These are phyloP conservation scores for Wickerhamiella parazyma DNA, from an alignment of 805 yeast genomes.

Conservation along the genomic window DNA sequence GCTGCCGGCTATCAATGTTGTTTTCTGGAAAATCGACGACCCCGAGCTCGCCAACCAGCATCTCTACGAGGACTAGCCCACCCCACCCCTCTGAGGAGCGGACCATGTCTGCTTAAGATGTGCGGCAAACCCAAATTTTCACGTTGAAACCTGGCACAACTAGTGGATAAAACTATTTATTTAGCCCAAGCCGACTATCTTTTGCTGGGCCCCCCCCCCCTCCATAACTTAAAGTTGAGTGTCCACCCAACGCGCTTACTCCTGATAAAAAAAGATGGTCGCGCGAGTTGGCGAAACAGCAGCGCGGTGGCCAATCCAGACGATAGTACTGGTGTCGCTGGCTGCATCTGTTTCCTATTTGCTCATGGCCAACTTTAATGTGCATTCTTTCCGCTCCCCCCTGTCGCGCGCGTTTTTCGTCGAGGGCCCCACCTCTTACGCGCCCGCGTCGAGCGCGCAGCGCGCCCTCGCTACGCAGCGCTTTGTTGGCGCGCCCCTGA, in stretches of 20 bases:
- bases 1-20: slow-evolving; percentile 8
- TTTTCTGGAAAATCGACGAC: slow-evolving; percentile 10
- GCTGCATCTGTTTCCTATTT: slow-evolving; percentile 72
- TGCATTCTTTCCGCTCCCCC: slow-evolving; percentile 17
- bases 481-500: slow-evolving; percentile 18
- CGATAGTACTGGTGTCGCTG: slow-evolving; percentile 56
- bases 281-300: slow-evolving; percentile 9
- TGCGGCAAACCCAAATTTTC: too few species aligned
- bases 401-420: slow-evolving; percentile 18
- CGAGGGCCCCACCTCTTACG: slow-evolving; percentile 10
- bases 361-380: slow-evolving; percentile 35
- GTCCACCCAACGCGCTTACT: not conserved
- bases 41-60: slow-evolving; percentile 1
- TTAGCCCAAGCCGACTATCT: too few species aligned
- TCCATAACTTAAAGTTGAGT: not conserved
- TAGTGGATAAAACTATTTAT: too few species aligned
- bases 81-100: too few species aligned
- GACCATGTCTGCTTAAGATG: too few species aligned
- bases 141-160: too few species aligned
- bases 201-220: not conserved
- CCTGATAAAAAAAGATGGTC: slow-evolving; percentile 2
- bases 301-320: slow-evolving; percentile 63
- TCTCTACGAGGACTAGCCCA: not conserved
- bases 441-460: slow-evolving; percentile 10
- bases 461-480: slow-evolving; percentile 7